phyloP scores from a whole-genome alignment of 768 basidiomycete species.

The Gyrodon lividus region DNA sequence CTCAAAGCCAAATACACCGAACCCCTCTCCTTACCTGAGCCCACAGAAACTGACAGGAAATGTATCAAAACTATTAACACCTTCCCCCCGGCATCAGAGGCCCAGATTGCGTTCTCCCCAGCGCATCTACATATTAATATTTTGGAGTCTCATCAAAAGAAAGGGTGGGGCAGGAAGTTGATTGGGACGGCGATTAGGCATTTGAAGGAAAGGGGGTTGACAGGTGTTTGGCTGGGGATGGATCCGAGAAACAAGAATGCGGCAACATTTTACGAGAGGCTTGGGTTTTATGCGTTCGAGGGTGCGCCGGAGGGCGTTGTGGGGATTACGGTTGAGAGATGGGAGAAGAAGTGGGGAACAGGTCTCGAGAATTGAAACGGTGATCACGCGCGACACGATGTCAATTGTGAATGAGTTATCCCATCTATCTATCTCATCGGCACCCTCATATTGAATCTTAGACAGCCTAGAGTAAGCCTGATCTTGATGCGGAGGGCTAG shows the following conservation, averaged over 20 bases:
- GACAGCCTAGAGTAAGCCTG: too few relatives aligned
- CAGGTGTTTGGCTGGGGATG: constrained; percentile 67
- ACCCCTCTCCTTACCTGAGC: constrained; percentile 10
- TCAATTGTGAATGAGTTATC: too few relatives aligned
- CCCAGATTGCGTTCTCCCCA: constrained; percentile 61
- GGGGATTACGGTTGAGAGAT: constrained; percentile 52
- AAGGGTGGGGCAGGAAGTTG: constrained; percentile 70
- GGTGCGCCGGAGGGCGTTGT: constrained; percentile 50
- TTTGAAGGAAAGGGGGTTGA: constrained; percentile 45
- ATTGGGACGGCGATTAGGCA: constrained; percentile 53
- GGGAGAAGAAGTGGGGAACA: constrained; percentile 19
- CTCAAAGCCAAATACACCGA: constrained; percentile 54
- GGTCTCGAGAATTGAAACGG: not conserved
- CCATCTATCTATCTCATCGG: too few relatives aligned
- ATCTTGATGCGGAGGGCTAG: too few relatives aligned
- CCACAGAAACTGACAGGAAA: constrained; percentile 23
- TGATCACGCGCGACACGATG: too few relatives aligned
- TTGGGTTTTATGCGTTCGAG: constrained; percentile 61
- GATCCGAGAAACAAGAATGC: constrained; percentile 63
- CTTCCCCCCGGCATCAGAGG: constrained; percentile 43
- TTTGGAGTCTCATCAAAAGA: constrained; percentile 60
- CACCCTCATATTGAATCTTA: too few relatives aligned
- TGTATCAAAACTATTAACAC: constrained; percentile 37
- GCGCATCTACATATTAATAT: constrained; percentile 80
- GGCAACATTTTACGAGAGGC: constrained; percentile 54